Evolutionary conservation across 805 yeast genomes (phyloP).

Genomic region (Hanseniaspora osmophila): DNA sequence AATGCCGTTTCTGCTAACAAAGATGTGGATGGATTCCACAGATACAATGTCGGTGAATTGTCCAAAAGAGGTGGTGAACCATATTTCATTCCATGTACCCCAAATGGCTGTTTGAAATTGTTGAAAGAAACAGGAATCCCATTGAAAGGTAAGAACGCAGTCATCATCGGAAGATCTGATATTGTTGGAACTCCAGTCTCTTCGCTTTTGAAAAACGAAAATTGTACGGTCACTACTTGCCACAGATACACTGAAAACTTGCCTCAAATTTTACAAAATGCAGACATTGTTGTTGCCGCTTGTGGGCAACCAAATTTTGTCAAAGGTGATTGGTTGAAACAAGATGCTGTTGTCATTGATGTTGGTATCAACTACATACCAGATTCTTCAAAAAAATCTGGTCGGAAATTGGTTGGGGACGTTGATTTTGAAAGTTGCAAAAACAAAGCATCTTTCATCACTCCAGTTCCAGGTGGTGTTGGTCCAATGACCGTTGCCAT

Average conservation of each 20-base stretch:
- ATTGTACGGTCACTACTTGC: constrained; percentile 66
- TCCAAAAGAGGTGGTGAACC: constrained; percentile 63
- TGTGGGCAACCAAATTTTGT: constrained; percentile 78
- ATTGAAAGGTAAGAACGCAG: constrained; percentile 58
- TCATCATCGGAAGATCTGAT: constrained; percentile 73
- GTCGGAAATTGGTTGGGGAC: constrained; percentile 84
- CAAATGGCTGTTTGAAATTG: constrained; percentile 62
- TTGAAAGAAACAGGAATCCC: constrained; percentile 41
- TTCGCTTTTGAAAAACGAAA: constrained; percentile 48
- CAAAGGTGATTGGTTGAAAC: constrained; percentile 77
- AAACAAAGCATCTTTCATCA: constrained; percentile 48
- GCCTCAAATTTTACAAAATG: constrained; percentile 37
- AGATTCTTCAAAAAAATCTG: constrained; percentile 61
- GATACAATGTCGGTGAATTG: constrained; percentile 63
- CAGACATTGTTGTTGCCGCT: constrained; percentile 78
- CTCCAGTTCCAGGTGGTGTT: constrained; percentile 98
- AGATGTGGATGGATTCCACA: constrained; percentile 78
- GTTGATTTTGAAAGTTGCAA: constrained; percentile 67
- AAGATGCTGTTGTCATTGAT: constrained; percentile 75
- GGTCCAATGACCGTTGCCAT: constrained; percentile 99
- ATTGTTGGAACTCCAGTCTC: constrained; percentile 78
- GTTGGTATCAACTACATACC: constrained; percentile 88
- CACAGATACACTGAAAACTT: constrained; percentile 51
- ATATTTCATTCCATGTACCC: constrained; percentile 67
- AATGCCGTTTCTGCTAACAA: constrained; percentile 50